A percentile compares a stretch with the other conserved stretches of the same genome.
phyloP scores from a whole-genome alignment of 306 rosid genomes.

The Cucumis hystrix region DNA sequence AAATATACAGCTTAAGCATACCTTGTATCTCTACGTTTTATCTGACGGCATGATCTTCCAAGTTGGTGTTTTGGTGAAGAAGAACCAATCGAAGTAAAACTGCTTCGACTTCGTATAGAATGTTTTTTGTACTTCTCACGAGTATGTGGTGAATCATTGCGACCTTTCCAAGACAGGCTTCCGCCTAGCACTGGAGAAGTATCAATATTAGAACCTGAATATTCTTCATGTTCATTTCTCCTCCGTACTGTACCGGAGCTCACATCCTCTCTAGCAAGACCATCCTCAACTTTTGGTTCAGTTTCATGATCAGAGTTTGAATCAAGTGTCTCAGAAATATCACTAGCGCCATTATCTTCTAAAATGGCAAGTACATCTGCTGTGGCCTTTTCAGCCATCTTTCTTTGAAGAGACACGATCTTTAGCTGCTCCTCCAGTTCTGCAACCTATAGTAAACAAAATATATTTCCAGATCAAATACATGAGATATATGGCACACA shows the following conservation, averaged over 20 bases:
- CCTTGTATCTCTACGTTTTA: conserved; percentile 54
- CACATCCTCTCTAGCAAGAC: conserved; percentile 20
- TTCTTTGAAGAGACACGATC: conserved; percentile 56
- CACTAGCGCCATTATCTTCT: conserved; percentile 67
- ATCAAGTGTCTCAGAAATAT: conserved; percentile 52
- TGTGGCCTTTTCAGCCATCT: conserved; percentile 94
- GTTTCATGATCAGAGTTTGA: conserved; percentile 60
- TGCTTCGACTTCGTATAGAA: conserved; percentile 34
- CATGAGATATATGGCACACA: conserved; percentile 12
- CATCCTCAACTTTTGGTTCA: conserved; percentile 41
- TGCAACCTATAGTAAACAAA: conserved; percentile 34
- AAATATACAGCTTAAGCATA: conserved; percentile 9
- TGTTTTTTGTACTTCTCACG: conserved; percentile 41
- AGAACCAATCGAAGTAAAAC: conserved; percentile 39
- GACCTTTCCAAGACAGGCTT: conserved; percentile 96
- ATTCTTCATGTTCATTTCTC: conserved; percentile 36
- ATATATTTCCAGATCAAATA: not conserved
- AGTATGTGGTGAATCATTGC: conserved; percentile 30
- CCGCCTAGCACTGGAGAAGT: conserved; percentile 42
- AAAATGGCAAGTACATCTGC: conserved; percentile 81
- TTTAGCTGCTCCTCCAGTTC: conserved; percentile 77
- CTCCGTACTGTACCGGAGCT: conserved; percentile 26
- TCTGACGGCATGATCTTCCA: conserved; percentile 87
- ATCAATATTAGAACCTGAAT: conserved; percentile 44
- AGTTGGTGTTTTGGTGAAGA: conserved; percentile 47